Evolutionary conservation across 2,329 filamentous ascomycete species (phyloP), one percentile per base, ranked within the genome.

Genomic region (Sporothrix euskadiensis): DNA sequence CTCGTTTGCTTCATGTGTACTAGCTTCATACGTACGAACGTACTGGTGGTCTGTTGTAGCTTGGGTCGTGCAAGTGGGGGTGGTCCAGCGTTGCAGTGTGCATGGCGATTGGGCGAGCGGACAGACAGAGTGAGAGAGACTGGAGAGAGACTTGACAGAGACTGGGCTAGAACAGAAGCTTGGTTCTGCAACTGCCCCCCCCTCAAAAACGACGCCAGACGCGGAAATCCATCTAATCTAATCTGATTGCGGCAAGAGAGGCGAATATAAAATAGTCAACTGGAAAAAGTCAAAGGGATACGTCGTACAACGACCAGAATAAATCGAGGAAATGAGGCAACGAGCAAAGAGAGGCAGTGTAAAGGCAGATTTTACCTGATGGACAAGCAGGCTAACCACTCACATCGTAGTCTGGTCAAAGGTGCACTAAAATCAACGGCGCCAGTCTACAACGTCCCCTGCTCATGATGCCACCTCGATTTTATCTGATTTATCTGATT

Each of bases 201-300:
- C 12, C 9, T 44, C 3, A 44, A n/a, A 56, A 30, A 41, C 39
- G 7, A 32, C 52, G 54, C 52, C 69, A 41, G 69, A 1, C 22
- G 65, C 56, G 44, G 44, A n/a, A 54, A 52, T 61, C 32, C 35
- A 76, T 76, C 75, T 76, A 76, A 76, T 76, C 75, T 76, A 76
- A 75, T 75, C 74, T 71, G 74, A 75, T 75, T 63, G 49, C n/a
- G 44, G 68, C 35, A 69, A 61, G 66, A 57, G 47, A 41, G 30
- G 22, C 39, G 16, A 69, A 49, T 49, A 54, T 52, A 35, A 32
- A 57, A 35, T 6, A 47, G n/a, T 12, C 30, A 56, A 32, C 12
- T 10, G 44, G 30, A 71, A 47, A 61, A 49, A 47, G 7, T 8
- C 19, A 35, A 61, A 41, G 26, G 35, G 5, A 59, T 41, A n/a